A percentile compares a stretch with the other conserved stretches of the same genome.
phyloP scores from a whole-genome alignment of 768 basidiomycete species.

The Agrocybe praecox region DNA sequence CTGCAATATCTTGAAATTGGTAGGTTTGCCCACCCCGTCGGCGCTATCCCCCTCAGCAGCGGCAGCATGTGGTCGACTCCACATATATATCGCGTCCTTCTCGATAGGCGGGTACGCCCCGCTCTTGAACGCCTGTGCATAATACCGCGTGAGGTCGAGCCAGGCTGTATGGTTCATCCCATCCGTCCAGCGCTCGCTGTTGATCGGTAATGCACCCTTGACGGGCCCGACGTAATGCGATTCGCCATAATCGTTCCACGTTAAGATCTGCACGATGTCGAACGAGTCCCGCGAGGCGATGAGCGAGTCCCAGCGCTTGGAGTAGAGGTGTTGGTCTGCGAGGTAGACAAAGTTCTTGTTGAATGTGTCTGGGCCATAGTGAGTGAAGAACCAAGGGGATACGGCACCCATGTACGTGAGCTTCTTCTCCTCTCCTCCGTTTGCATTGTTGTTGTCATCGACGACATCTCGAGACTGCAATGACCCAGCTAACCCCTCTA shows the following conservation, averaged over 20 bases:
- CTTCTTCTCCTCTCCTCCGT: conserved; percentile 17
- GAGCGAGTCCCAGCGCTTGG: conserved; percentile 69
- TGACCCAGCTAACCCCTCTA: conserved; percentile 30
- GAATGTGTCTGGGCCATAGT: conserved; percentile 65
- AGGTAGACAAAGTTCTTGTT: conserved; percentile 81
- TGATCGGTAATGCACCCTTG: conserved; percentile 63
- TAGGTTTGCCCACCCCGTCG: conserved; percentile 58
- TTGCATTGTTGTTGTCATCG: not conserved
- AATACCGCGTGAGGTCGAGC: conserved; percentile 68
- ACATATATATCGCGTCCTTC: conserved; percentile 67
- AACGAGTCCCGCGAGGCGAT: conserved; percentile 56
- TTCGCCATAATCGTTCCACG: conserved; percentile 80
- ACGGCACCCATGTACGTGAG: conserved; percentile 53
- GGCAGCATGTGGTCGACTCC: conserved; percentile 68
- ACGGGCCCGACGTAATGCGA: conserved; percentile 83
- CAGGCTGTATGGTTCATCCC: conserved; percentile 69
- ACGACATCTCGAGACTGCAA: conserved; percentile 28
- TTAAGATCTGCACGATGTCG: conserved; percentile 61
- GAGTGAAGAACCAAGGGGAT: conserved; percentile 82
- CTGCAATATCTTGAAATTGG: conserved; percentile 55
- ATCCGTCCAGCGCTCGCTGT: conserved; percentile 73
- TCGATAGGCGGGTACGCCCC: conserved; percentile 59
- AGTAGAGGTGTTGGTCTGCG: conserved; percentile 67
- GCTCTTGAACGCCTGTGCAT: conserved; percentile 71
- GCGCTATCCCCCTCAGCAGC: conserved; percentile 44